Conservation (phyloP, 192 early-diverging fungal species). For the Cladochytrium replicatum region DNA sequence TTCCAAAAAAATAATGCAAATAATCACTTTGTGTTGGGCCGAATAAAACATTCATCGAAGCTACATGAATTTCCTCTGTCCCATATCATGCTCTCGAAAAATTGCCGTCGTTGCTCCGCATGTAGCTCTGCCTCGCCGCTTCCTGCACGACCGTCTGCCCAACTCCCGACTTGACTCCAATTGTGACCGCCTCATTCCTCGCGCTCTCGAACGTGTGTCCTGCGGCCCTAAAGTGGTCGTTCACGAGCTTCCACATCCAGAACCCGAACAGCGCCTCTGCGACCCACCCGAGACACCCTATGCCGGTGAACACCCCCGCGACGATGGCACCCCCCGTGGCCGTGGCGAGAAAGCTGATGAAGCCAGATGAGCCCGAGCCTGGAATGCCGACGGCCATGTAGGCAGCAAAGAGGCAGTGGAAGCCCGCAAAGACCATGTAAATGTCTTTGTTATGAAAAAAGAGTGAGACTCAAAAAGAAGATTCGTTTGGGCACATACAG, state of each 20-base stretch:
- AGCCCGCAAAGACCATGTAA: constrained; percentile 77
- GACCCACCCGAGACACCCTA: constrained; percentile 52
- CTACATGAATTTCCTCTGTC: too few species aligned
- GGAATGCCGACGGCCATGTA: constrained; percentile 86
- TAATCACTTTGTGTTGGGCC: too few species aligned
- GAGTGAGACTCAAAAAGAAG: too few species aligned
- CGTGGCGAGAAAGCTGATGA: constrained; percentile 67
- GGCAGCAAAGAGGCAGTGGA: constrained; percentile 67
- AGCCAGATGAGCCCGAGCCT: constrained; percentile 66
- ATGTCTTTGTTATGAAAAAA: constrained; percentile 34
- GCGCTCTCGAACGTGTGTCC: constrained; percentile 31
- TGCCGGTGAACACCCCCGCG: constrained; percentile 16
- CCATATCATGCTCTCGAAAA: too few species aligned
- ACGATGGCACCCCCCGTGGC: constrained; percentile 32
- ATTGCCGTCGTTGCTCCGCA: too few species aligned
- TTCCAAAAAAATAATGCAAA: too few species aligned
- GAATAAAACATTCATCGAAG: too few species aligned
- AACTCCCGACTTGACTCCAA: constrained; percentile 21
- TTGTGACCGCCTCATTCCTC: constrained; percentile 23
- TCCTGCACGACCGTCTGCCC: too few species aligned
- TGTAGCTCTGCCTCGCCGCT: too few species aligned
- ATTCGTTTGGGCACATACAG: too few species aligned
- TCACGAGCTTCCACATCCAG: constrained; percentile 31
- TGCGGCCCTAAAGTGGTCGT: constrained; percentile 17
- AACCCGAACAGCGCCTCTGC: constrained; percentile 40